Evolutionary conservation across 2,329 filamentous ascomycete species (phyloP), one percentile per base, ranked within the genome.

Genomic region (Aspergillus flavus): DNA sequence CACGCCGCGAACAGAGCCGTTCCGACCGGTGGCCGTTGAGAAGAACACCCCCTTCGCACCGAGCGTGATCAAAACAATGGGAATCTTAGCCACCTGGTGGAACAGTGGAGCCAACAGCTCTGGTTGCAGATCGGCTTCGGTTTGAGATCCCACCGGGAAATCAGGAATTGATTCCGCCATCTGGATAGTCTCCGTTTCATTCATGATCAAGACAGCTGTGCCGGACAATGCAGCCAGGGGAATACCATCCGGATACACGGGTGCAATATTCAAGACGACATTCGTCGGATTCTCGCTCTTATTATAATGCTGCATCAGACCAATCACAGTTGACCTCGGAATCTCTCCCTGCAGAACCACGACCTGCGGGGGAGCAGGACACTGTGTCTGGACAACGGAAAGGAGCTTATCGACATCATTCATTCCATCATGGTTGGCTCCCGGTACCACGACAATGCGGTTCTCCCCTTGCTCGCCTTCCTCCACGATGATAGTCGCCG

Each of bases 221-320:
- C 86, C 86, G 7, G 75, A 69, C 73, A 91, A 94, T 7, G 87
- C 88, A 30, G 86, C 83, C 0, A 82, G 81, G 0, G 92, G 93
- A 3, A 97, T 78, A 9, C 80, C 77, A 52, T 88, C 84, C 5
- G 93, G 93, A 4, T 91, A 91, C 10, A 94, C 93, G 14, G 94
- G 93, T 2, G 94, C 94, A 14, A 94, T 93, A 76, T 97, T 97
- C 67, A 97, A 85, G 53, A 97, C 85, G 1, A 94, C 89, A 39
- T 85, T 82, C 1, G 91, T 32, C 12, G 23, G 34, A 30, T 32
- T 26, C 3, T 23, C 14, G 9, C 11, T 21, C 12, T 21, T 28
- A 36, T 59, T 59, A 23, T 43, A 59, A 54, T 71, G 70, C 50
- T 75, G 65, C 34, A 93, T 76, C 56, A 89, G 86, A 34, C 84